phyloP scores from a whole-genome alignment of 2,329 filamentous ascomycete species.

The Exophiala aquamarina region DNA sequence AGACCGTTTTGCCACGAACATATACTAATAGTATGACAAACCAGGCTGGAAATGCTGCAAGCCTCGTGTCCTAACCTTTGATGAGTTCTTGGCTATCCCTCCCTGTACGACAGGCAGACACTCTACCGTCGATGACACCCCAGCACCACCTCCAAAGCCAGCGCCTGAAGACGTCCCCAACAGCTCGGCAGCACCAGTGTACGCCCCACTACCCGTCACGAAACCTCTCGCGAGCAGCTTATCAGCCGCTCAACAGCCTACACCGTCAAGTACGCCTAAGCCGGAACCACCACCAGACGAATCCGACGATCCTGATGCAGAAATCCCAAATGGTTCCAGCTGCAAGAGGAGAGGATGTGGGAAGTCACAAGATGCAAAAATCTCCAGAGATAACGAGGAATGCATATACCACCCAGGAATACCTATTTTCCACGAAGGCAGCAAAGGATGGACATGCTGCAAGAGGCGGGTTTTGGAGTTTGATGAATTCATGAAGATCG shows the following conservation, averaged over 20 bases:
- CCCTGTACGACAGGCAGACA: constrained; percentile 94
- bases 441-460: constrained; percentile 96
- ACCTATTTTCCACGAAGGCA: constrained; percentile 95
- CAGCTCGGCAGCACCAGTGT: constrained; percentile 17
- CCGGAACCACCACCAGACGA: constrained; percentile 74
- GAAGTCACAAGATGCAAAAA: constrained; percentile 43
- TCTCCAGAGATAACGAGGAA: constrained; percentile 66
- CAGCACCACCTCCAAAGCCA: constrained; percentile 43
- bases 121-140: constrained; percentile 77
- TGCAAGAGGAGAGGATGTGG: constrained; percentile 80
- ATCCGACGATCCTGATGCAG: constrained; percentile 75
- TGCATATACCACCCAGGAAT: constrained; percentile 88
- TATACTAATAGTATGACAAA: too few relatives aligned
- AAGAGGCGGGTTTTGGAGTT: constrained; percentile 94
- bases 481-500: constrained; percentile 95
- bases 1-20: too few relatives aligned
- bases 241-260: constrained; percentile 36
- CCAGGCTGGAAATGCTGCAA: constrained; percentile 99
- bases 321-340: constrained; percentile 70
- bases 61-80: constrained; percentile 91
- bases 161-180: constrained; percentile 23
- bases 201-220: constrained; percentile 19
- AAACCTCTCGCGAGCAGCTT: constrained; percentile 29
- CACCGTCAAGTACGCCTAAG: constrained; percentile 45
- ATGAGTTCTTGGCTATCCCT: constrained; percentile 91